Conservation (phyloP, 768 basidiomycete species). For the Cystobasidium ongulense region DNA sequence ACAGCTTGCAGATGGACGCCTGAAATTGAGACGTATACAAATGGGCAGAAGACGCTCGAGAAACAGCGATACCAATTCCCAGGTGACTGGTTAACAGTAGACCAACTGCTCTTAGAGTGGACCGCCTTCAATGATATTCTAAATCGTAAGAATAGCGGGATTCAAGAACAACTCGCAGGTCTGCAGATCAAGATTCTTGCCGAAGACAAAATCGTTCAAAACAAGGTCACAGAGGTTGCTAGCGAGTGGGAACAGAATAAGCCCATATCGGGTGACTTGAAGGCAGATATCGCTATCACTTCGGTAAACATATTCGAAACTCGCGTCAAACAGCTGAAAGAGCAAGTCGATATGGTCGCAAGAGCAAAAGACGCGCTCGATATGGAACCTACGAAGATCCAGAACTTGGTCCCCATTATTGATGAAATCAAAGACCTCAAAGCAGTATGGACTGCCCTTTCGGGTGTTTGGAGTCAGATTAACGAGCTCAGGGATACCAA, state of each 20-base stretch:
- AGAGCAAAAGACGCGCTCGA: constrained; percentile 94
- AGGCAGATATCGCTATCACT: constrained; percentile 92
- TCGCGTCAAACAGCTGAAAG: constrained; percentile 76
- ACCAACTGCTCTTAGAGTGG: constrained; percentile 96
- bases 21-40: constrained; percentile 86
- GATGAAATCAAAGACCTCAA: constrained; percentile 94
- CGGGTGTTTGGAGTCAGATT: constrained; percentile 92
- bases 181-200: constrained; percentile 99
- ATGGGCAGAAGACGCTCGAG: constrained; percentile 94
- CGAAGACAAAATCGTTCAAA: constrained; percentile 95
- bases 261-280: constrained; percentile 92
- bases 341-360: constrained; percentile 90
- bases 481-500: constrained; percentile 74
- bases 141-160: constrained; percentile 94
- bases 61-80: constrained; percentile 94
- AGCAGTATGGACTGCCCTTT: constrained; percentile 96
- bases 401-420: constrained; percentile 79
- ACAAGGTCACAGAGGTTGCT: constrained; percentile 83
- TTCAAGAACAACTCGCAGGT: constrained; percentile 95
- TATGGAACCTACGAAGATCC: constrained; percentile 76
- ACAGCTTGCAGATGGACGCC: constrained; percentile 59
- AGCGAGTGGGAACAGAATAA: constrained; percentile 92
- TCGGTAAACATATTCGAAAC: constrained; percentile 91
- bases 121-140: constrained; percentile 95
- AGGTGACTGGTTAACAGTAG: constrained; percentile 95